A percentile compares a stretch with the other conserved stretches of the same genome.
Conservation (phyloP, 164 flowering plant genomes). For the Euptelea pleiosperma region DNA sequence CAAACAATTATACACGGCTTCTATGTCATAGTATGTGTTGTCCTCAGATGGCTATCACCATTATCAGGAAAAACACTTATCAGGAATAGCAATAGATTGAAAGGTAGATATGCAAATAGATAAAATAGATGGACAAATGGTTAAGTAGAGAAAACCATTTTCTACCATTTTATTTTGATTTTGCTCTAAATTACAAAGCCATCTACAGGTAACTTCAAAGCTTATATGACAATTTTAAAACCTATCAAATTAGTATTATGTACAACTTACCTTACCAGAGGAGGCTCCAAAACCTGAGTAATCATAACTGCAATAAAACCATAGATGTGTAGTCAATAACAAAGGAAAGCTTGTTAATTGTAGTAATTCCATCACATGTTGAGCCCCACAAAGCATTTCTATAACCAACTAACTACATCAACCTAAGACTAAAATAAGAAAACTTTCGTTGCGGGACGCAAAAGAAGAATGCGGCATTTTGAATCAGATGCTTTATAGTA, state of each 20-base stretch:
- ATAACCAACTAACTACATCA: not conserved
- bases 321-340: slow-evolving; percentile 10
- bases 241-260: not conserved
- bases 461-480: too few relatives aligned
- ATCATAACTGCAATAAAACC: slow-evolving; percentile 64
- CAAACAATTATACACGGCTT: slow-evolving; percentile 86
- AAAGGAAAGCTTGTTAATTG: slow-evolving; percentile 6
- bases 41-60: slow-evolving; percentile 69
- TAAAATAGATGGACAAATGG: too few relatives aligned
- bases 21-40: slow-evolving; percentile 91
- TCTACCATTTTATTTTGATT: not conserved
- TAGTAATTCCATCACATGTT: not conserved
- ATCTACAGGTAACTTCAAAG: not conserved
- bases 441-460: too few relatives aligned
- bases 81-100: too few relatives aligned
- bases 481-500: too few relatives aligned
- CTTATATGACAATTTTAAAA: not conserved
- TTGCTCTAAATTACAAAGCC: not conserved
- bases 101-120: too few relatives aligned
- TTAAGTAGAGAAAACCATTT: not conserved
- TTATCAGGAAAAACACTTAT: slow-evolving; percentile 5
- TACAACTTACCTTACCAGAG: slow-evolving; percentile 78
- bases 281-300: slow-evolving; percentile 97
- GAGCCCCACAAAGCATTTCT: too few relatives aligned
- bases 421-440: not conserved